These are phyloP conservation scores for Mycena alexandri DNA, from an alignment of 768 basidiomycete genomes.

Conservation along the genomic window DNA sequence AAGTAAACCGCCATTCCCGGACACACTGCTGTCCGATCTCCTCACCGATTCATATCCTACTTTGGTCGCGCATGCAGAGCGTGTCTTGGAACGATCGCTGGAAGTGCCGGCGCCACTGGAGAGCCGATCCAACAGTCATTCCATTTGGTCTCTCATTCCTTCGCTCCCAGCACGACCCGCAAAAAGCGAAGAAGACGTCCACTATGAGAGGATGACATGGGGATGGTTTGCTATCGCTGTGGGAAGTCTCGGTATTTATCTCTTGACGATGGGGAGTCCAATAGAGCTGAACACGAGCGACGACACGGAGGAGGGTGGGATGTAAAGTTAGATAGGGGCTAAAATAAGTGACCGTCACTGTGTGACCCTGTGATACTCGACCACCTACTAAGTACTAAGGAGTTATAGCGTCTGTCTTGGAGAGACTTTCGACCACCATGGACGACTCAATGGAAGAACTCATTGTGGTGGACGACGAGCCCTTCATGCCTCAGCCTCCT, in stretches of 20 bases:
- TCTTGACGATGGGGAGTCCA: slow-evolving; percentile 13
- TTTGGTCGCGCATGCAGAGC: slow-evolving; percentile 70
- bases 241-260: slow-evolving; percentile 55
- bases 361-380: too few relatives aligned
- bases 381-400: too few relatives aligned
- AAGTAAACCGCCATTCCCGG: slow-evolving; percentile 69
- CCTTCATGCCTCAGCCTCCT: slow-evolving; percentile 7
- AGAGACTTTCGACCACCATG: too few relatives aligned
- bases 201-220: slow-evolving; percentile 65
- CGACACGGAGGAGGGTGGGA: background rate
- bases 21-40: slow-evolving; percentile 67
- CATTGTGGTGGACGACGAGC: slow-evolving; percentile 41
- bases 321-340: background rate
- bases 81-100: slow-evolving; percentile 54
- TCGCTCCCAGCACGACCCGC: slow-evolving; percentile 40
- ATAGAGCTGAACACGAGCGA: background rate
- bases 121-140: slow-evolving; percentile 38
- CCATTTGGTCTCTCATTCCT: slow-evolving; percentile 57
- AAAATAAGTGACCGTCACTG: too few relatives aligned
- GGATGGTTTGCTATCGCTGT: slow-evolving; percentile 63
- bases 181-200: slow-evolving; percentile 57
- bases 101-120: slow-evolving; percentile 36
- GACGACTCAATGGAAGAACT: slow-evolving; percentile 34
- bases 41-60: slow-evolving; percentile 67
- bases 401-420: too few relatives aligned